Percentiles rank a stretch among this genome's conserved stretches.
Conservation (phyloP, 139 green algal species). For the Raphidocelis subcapitata region DNA sequence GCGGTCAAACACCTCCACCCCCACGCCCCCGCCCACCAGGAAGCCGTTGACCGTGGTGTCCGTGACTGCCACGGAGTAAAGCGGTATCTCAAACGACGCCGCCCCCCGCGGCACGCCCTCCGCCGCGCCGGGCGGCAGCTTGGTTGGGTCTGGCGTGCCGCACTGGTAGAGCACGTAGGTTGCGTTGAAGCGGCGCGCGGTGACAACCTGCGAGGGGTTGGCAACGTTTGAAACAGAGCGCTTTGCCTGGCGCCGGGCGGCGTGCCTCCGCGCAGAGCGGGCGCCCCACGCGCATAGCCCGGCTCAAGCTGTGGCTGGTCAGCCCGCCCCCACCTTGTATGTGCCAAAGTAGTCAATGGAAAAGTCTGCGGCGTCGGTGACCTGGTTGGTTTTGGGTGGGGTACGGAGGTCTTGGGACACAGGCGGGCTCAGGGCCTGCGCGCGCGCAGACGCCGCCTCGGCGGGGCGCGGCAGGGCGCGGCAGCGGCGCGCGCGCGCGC, state of each 20-base stretch:
- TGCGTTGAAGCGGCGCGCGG: constrained; percentile 49
- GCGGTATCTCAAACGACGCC: constrained; percentile 66
- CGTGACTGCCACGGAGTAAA: constrained; percentile 47
- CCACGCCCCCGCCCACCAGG: constrained; percentile 46
- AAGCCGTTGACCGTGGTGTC: constrained; percentile 69
- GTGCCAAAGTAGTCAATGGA: constrained; percentile 58
- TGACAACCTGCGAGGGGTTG: constrained; percentile 54
- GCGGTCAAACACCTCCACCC: too few relatives aligned
- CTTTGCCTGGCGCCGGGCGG: not conserved
- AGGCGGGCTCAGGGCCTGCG: not conserved
- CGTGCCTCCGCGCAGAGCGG: not conserved
- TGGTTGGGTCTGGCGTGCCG: constrained; percentile 38
- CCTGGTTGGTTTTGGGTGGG: constrained; percentile 28
- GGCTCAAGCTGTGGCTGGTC: not conserved
- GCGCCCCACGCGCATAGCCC: not conserved
- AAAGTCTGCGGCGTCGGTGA: constrained; percentile 60
- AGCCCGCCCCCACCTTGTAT: constrained; percentile 46
- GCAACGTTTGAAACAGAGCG: not conserved
- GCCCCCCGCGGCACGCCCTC: constrained; percentile 2
- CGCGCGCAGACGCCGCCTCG: not conserved
- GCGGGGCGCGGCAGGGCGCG: too few relatives aligned
- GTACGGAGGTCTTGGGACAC: not conserved
- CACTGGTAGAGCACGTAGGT: constrained; percentile 84
- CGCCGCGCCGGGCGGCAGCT: constrained; percentile 6
- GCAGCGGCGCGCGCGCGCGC: not conserved